These are phyloP conservation scores for Hirsutella minnesotensis DNA, from an alignment of 2,329 filamentous ascomycete genomes.

Conservation along the genomic window DNA sequence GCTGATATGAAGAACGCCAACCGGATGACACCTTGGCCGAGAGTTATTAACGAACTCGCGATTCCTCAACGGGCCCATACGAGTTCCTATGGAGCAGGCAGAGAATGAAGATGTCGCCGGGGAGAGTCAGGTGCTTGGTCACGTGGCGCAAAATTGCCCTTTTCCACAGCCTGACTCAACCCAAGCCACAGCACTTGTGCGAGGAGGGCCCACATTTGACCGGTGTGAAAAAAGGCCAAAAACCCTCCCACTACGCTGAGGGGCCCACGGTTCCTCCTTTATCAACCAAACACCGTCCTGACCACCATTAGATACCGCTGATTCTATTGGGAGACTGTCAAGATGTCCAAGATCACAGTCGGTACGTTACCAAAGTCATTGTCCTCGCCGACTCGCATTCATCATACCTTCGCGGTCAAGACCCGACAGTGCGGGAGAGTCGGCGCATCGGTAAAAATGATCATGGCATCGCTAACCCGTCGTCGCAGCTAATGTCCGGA, in stretches of 20 bases:
- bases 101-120: background rate
- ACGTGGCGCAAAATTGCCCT: slow-evolving; percentile 25
- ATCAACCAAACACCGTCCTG: slow-evolving; percentile 20
- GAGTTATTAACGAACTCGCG: too few species aligned
- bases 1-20: background rate
- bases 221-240: slow-evolving; percentile 11
- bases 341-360: slow-evolving; percentile 80
- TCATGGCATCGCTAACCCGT: slow-evolving; percentile 16
- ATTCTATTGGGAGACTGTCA: slow-evolving; percentile 81
- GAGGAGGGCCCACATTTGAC: slow-evolving; percentile 12
- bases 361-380: slow-evolving; percentile 26
- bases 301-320: slow-evolving; percentile 58
- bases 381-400: background rate
- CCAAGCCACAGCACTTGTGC: background rate
- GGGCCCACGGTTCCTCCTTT: slow-evolving; percentile 5
- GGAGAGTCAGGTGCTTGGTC: slow-evolving; percentile 16
- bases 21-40: too few species aligned
- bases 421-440: too few species aligned
- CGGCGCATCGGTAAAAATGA: too few species aligned
- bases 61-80: too few species aligned
- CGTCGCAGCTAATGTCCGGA: slow-evolving; percentile 70
- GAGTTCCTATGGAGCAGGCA: too few species aligned
- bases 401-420: too few species aligned
- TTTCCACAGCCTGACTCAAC: slow-evolving; percentile 12
- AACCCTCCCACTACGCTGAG: slow-evolving; percentile 1